These are phyloP conservation scores for Microsporum canis DNA, from an alignment of 2,329 filamentous ascomycete species.

Conservation along the genomic window DNA sequence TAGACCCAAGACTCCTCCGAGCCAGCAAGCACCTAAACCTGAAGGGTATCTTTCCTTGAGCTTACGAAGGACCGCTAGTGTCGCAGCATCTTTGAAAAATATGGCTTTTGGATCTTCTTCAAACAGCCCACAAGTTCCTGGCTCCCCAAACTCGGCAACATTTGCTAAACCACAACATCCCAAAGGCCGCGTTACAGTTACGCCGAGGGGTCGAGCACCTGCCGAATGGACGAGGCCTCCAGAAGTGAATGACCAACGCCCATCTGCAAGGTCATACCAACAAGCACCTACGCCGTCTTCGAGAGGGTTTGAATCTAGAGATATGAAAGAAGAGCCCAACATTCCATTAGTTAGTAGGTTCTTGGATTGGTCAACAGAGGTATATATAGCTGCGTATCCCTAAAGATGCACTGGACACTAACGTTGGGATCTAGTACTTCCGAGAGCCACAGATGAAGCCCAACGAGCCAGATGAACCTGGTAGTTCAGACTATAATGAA, in stretches of 20 bases:
- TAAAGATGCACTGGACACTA: background rate
- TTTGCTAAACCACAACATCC: constrained; percentile 16
- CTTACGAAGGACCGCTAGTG: constrained; percentile 52
- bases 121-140: constrained; percentile 15
- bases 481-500: constrained; percentile 91
- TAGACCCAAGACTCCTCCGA: constrained; percentile 38
- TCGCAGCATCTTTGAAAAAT: constrained; percentile 53
- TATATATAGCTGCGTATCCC: constrained; percentile 20
- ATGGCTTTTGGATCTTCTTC: constrained; percentile 41
- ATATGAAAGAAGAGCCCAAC: constrained; percentile 46
- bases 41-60: constrained; percentile 52
- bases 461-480: constrained; percentile 89
- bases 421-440: constrained; percentile 55
- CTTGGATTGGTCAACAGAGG: constrained; percentile 86
- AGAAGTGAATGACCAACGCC: constrained; percentile 60
- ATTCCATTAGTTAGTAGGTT: constrained; percentile 76
- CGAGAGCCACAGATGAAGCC: constrained; percentile 97
- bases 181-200: constrained; percentile 30
- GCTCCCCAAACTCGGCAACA: constrained; percentile 14
- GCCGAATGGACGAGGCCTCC: constrained; percentile 55
- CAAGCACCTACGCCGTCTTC: constrained; percentile 68
- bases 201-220: constrained; percentile 41
- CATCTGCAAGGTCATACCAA: constrained; percentile 59
- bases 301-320: constrained; percentile 56
- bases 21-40: constrained; percentile 40